These are phyloP conservation scores for Parasitella parasitica DNA, from an alignment of 371 early-diverging fungal species.

Conservation along the genomic window DNA sequence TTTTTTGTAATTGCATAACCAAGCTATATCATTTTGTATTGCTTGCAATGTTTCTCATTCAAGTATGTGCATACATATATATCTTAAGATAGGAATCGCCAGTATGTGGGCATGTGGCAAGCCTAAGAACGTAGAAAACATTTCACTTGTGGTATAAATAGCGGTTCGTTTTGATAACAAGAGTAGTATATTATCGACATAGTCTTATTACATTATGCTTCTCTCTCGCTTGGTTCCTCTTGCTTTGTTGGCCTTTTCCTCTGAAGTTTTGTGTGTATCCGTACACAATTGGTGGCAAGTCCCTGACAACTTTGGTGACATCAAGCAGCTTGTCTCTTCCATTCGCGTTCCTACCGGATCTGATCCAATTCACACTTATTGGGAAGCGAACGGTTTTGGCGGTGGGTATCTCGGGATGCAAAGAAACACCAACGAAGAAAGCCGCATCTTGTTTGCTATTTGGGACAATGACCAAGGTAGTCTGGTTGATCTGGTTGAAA, in stretches of 20 bases:
- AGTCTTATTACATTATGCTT: too few relatives aligned
- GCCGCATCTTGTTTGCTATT: constrained; percentile 17
- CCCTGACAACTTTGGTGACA: constrained; percentile 5
- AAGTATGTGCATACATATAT: too few relatives aligned
- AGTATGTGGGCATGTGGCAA: too few relatives aligned
- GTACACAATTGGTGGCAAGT: constrained; percentile 14
- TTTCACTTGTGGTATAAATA: too few relatives aligned
- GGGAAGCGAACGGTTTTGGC: constrained; percentile 17
- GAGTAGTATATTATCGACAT: too few relatives aligned
- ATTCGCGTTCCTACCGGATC: constrained; percentile 16
- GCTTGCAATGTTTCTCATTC: too few relatives aligned
- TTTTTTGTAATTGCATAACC: too few relatives aligned
- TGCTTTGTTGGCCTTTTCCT: not conserved
- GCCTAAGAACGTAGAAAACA: too few relatives aligned
- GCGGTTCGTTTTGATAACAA: too few relatives aligned
- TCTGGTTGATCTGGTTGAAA: constrained; percentile 2
- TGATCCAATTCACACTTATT: constrained; percentile 20
- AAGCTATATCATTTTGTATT: too few relatives aligned
- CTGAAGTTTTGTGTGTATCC: constrained; percentile 3
- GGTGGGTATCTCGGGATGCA: constrained; percentile 25
- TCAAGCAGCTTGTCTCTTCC: constrained; percentile 12
- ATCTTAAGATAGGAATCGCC: too few relatives aligned
- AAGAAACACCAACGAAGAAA: constrained; percentile 4
- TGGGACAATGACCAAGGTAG: constrained; percentile 20
- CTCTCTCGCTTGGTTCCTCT: not conserved